Conservation (phyloP, 495 filamentous ascomycete species). For the Penicillium silybi region DNA sequence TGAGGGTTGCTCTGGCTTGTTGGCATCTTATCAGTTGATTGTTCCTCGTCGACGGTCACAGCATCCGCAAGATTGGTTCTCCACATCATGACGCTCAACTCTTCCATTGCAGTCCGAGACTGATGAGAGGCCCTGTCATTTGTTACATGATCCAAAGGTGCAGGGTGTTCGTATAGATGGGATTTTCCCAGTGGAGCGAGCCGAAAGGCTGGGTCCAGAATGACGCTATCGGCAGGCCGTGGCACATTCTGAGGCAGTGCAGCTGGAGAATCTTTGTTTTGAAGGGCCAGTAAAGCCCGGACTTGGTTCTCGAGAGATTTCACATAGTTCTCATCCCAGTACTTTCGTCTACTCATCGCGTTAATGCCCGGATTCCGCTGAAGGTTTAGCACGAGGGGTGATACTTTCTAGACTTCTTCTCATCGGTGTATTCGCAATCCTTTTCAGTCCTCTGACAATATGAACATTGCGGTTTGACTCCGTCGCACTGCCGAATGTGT, state of each 20-base stretch:
- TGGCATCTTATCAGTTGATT: not conserved
- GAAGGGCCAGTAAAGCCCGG: slow-evolving; percentile 1
- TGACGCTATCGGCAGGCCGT: too few relatives aligned
- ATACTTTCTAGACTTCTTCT: not conserved
- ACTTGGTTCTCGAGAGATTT: slow-evolving; percentile 9
- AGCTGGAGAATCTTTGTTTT: not conserved
- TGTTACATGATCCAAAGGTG: not conserved
- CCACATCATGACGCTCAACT: slow-evolving; percentile 13
- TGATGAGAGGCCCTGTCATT: not conserved
- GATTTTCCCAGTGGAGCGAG: too few relatives aligned
- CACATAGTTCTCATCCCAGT: slow-evolving; percentile 12
- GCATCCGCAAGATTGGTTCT: slow-evolving; percentile 10
- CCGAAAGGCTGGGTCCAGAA: too few relatives aligned
- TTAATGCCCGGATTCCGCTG: not conserved
- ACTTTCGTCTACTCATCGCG: slow-evolving; percentile 1
- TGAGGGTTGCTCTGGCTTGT: not conserved
- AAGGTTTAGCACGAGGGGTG: too few relatives aligned
- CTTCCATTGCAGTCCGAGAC: slow-evolving; percentile 9
- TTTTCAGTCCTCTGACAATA: not conserved
- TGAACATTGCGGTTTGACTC: too few relatives aligned
- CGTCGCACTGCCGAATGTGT: too few relatives aligned
- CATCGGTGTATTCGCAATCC: not conserved
- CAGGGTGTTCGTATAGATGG: too few relatives aligned
- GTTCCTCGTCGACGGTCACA: not conserved
- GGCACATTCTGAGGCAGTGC: too few relatives aligned